Percentiles rank a stretch among this genome's conserved stretches.
Evolutionary conservation across 768 basidiomycete species (phyloP).

Genomic region (Tulasnella sp.): DNA sequence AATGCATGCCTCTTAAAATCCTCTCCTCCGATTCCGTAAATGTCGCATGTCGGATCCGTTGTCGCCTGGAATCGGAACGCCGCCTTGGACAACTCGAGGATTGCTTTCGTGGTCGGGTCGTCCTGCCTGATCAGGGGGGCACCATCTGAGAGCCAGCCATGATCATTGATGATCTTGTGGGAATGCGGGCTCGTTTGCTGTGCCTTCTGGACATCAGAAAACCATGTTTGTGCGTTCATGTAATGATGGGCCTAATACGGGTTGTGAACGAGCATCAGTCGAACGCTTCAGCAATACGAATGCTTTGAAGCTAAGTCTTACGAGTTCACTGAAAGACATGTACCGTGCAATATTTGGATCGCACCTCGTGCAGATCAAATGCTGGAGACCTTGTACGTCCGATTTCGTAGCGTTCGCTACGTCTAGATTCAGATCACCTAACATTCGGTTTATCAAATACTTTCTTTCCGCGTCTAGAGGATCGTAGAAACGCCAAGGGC

Average conservation of each 20-base stretch:
- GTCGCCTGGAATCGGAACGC: not conserved
- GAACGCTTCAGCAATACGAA: not conserved
- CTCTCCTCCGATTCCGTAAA: not conserved
- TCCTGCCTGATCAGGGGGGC: not conserved
- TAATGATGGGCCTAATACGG: not conserved
- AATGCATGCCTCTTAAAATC: no score
- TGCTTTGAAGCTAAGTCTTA: not conserved
- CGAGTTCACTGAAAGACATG: not conserved
- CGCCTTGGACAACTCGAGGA: not conserved
- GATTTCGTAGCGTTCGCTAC: not conserved
- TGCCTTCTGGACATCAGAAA: not conserved
- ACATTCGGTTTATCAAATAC: not conserved
- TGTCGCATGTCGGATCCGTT: not conserved
- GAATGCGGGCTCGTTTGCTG: not conserved
- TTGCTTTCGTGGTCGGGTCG: not conserved
- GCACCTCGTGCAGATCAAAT: not conserved
- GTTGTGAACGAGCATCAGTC: not conserved
- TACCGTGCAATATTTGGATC: not conserved
- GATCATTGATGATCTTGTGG: not conserved
- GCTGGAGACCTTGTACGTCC: not conserved
- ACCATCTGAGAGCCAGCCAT: not conserved
- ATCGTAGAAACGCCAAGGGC: no score
- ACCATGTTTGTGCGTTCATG: not conserved
- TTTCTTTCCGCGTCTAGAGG: not conserved
- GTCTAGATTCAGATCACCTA: not conserved